phyloP scores from a whole-genome alignment of 2,329 filamentous ascomycete genomes.

The Hansfordia pulvinata region DNA sequence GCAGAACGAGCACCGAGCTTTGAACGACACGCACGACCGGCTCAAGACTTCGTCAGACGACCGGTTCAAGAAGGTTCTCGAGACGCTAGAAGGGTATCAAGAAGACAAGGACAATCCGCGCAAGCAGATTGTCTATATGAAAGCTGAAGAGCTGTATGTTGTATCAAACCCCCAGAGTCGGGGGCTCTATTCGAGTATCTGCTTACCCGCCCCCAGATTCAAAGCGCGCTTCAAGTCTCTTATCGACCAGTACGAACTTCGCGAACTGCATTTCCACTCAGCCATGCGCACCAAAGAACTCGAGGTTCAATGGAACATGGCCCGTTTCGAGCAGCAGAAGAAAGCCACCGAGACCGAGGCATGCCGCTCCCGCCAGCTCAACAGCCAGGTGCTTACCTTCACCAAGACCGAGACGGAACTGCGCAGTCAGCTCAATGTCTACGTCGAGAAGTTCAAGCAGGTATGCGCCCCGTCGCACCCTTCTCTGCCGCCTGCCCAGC shows the following conservation, averaged over 20 bases:
- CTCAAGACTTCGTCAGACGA: constrained; percentile 76
- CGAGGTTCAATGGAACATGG: constrained; percentile 84
- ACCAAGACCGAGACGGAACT: constrained; percentile 92
- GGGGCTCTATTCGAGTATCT: not conserved
- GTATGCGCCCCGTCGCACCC: constrained; percentile 31
- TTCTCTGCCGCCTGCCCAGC: constrained; percentile 4
- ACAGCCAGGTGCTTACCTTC: constrained; percentile 85
- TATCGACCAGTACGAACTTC: constrained; percentile 90
- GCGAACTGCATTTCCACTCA: constrained; percentile 87
- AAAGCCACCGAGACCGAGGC: constrained; percentile 76
- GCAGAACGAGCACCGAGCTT: constrained; percentile 83
- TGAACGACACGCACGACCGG: constrained; percentile 74
- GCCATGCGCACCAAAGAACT: constrained; percentile 88
- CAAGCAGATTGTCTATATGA: constrained; percentile 69
- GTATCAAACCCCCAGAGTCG: too few species aligned
- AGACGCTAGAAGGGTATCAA: constrained; percentile 79
- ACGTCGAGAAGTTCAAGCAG: constrained; percentile 99
- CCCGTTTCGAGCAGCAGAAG: constrained; percentile 78
- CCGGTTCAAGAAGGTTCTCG: constrained; percentile 65
- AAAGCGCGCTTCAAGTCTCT: constrained; percentile 87
- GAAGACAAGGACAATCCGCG: constrained; percentile 74
- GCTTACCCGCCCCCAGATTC: constrained; percentile 44
- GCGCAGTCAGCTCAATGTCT: constrained; percentile 90
- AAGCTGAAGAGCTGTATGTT: constrained; percentile 76
- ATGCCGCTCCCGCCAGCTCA: constrained; percentile 69